Evolutionary conservation across 768 basidiomycete species (phyloP).

Genomic region (Gymnopilus junonius): DNA sequence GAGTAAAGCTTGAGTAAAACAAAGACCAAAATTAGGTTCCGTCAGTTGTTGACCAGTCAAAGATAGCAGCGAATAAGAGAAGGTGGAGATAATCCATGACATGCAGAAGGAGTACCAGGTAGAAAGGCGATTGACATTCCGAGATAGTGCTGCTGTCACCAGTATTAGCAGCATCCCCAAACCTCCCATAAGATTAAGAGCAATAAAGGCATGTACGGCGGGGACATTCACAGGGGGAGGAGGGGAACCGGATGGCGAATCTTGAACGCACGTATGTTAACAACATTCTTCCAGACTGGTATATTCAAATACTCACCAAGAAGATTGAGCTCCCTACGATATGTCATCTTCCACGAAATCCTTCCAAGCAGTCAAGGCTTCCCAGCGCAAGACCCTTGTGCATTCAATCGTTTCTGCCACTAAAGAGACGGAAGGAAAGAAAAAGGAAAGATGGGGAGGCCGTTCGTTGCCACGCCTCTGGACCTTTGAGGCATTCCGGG

Average conservation of each 20-base stretch:
- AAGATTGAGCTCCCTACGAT: not conserved
- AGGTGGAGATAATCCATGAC: constrained; percentile 39
- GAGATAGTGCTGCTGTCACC: constrained; percentile 31
- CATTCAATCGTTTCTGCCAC: not conserved
- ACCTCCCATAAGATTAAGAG: constrained; percentile 34
- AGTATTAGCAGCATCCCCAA: constrained; percentile 32
- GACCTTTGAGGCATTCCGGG: not conserved
- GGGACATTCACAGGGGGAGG: constrained; percentile 7
- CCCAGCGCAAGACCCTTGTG: not conserved
- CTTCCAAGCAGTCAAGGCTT: not conserved
- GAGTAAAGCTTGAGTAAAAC: constrained; percentile 36
- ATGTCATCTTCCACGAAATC: not conserved
- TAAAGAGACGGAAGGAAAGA: not conserved
- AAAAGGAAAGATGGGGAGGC: not conserved
- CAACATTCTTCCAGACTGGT: not conserved
- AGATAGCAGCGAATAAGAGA: constrained; percentile 37
- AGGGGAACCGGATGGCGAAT: not conserved
- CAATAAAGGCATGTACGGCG: constrained; percentile 32
- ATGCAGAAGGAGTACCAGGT: constrained; percentile 44
- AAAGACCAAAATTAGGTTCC: constrained; percentile 29
- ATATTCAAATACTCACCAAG: not conserved
- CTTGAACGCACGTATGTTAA: not conserved
- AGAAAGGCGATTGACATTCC: constrained; percentile 32
- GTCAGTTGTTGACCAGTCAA: constrained; percentile 35
- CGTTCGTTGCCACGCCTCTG: not conserved